Base-by-base conservation (phyloP, 2,329 filamentous ascomycete species). In the Xylaria arbuscula region DNA sequence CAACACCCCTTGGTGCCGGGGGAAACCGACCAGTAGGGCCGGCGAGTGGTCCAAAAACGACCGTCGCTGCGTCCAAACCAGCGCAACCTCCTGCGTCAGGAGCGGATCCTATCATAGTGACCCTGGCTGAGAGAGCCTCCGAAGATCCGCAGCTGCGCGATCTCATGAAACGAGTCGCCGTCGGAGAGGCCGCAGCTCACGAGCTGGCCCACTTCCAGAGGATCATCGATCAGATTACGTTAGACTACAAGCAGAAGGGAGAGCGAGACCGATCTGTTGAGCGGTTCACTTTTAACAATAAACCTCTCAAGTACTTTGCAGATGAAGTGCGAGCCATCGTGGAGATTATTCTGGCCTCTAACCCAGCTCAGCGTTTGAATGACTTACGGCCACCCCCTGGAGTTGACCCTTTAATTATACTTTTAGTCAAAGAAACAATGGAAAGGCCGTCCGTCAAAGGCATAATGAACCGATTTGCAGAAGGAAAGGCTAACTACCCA, bases 91-190 rank as follows among this genome's bases (percentile, higher is more conserved):
- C 72, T 11, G 70, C 70, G 3, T 62, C 73, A 4, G 75, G 77
- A 22, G 74, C 85, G n/a, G 93, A 95, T 75, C 92, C 92, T 0
- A 93, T 96, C 51, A 95, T 96, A 64, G 90, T 93, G 59, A 89
- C 92, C 71, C 82, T 96, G 32, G 93, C 93, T 0, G 90, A 93
- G 74, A 88, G 89, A 71, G 93, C 93, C 7, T 92, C 91, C 0
- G 89, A 88, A 32, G 91, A 96, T 76, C 86, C 89, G 0, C 86
- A 91, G 64, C 82, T 96, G 10, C 90, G 93, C 66, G 89, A 91
- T 42, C 83, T 96, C 0, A 96, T 96, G 93, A 93, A 93, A 78
- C 88, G 92, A 62, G 93, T 96, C 0, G 93, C 93, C 0, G 89
- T 90, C 34, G 92, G 92, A 1, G 87, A 90, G 72, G 93, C 93